Percentiles rank a stretch among this genome's conserved stretches.
Conservation (phyloP, 2,329 filamentous ascomycete species). For the Pleoardoris graminearum region DNA sequence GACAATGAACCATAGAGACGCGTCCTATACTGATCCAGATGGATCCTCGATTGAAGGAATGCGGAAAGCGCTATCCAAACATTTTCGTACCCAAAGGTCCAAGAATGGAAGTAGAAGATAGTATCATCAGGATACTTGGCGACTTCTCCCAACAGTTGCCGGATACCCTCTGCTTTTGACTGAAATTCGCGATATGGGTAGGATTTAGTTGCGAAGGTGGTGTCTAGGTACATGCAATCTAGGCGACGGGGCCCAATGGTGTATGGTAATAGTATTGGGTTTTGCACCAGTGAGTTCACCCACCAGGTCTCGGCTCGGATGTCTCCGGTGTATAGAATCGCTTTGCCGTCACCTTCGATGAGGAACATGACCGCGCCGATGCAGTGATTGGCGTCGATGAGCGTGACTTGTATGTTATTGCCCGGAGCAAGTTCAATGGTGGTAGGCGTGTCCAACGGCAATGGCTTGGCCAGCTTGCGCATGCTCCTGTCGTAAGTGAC, state of each 20-base stretch:
- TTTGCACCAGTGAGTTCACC: slow-evolving; percentile 71
- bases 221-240: slow-evolving; percentile 87
- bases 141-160: slow-evolving; percentile 72
- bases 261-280: slow-evolving; percentile 76
- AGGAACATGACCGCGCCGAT: slow-evolving; percentile 90
- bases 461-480: slow-evolving; percentile 71
- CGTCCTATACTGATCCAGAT: slow-evolving; percentile 81
- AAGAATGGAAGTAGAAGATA: slow-evolving; percentile 80
- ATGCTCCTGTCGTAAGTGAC: slow-evolving; percentile 75
- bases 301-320: slow-evolving; percentile 86
- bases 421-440: slow-evolving; percentile 72
- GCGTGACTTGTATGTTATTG: slow-evolving; percentile 73
- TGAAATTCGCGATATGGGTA: slow-evolving; percentile 58
- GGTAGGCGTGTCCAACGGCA: slow-evolving; percentile 81
- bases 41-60: slow-evolving; percentile 70
- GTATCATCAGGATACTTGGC: slow-evolving; percentile 70
- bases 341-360: slow-evolving; percentile 72
- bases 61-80: slow-evolving; percentile 83
- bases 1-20: slow-evolving; percentile 67
- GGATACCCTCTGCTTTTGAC: slow-evolving; percentile 73
- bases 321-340: slow-evolving; percentile 87
- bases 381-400: slow-evolving; percentile 92
- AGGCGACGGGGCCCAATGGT: slow-evolving; percentile 55
- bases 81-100: slow-evolving; percentile 93
- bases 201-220: slow-evolving; percentile 67